phyloP scores from a whole-genome alignment of 495 filamentous ascomycete genomes.

The Choiromyces venosus region DNA sequence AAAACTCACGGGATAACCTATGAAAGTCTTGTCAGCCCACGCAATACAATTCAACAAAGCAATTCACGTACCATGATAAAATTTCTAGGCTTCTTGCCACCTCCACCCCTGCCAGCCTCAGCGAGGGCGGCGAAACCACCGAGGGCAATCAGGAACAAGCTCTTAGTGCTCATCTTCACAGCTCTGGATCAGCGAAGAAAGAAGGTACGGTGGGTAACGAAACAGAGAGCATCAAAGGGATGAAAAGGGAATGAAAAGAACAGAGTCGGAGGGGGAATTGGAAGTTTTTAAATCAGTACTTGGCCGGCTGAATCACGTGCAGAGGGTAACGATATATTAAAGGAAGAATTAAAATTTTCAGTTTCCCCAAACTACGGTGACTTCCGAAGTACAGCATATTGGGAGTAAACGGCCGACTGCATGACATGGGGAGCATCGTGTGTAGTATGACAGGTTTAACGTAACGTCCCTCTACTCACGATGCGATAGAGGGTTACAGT shows the following conservation, averaged over 20 bases:
- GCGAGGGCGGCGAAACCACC: slow-evolving; percentile 23
- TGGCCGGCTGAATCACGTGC: background rate
- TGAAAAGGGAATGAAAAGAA: background rate
- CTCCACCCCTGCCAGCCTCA: slow-evolving; percentile 5
- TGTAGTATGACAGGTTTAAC: background rate
- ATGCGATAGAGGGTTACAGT: background rate
- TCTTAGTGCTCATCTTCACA: slow-evolving; percentile 23
- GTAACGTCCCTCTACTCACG: background rate
- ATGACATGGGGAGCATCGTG: background rate
- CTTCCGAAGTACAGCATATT: background rate
- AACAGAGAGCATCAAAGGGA: background rate
- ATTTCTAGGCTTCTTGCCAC: slow-evolving; percentile 28
- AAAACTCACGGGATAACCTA: slow-evolving; percentile 35
- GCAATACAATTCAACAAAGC: background rate
- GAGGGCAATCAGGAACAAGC: slow-evolving; percentile 29
- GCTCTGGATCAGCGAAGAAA: slow-evolving; percentile 14
- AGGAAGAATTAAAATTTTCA: background rate
- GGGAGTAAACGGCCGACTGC: background rate
- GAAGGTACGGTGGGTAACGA: slow-evolving; percentile 6
- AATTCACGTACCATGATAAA: slow-evolving; percentile 40
- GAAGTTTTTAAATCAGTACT: background rate
- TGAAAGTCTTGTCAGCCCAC: background rate
- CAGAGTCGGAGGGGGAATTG: background rate
- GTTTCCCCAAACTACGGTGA: background rate
- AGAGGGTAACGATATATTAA: background rate